These are phyloP conservation scores for Pelargonium cotyledonis DNA, from an alignment of 441 rosid species.

Conservation along the genomic window DNA sequence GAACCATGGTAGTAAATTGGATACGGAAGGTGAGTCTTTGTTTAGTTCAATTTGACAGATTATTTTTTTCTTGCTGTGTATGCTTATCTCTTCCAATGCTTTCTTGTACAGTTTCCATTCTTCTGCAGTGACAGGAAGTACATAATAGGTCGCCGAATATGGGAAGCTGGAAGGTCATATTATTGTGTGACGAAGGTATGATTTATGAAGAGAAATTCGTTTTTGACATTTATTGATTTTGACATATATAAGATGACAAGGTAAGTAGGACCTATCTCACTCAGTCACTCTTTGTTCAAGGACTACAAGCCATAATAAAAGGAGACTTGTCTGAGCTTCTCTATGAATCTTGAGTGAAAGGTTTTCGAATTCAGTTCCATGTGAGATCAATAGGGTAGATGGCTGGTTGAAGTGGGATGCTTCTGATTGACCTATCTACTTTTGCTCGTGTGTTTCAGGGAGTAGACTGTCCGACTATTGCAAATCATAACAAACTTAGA, in stretches of 20 bases:
- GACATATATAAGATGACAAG: too few species aligned
- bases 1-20: constrained; percentile 82
- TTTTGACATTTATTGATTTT: too few species aligned
- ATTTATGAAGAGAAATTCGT: not conserved
- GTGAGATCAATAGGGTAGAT: not conserved
- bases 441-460: constrained; percentile 45
- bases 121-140: constrained; percentile 93
- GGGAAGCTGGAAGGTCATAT: constrained; percentile 68
- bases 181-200: constrained; percentile 89
- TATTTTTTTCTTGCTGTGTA: not conserved
- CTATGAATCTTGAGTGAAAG: not conserved
- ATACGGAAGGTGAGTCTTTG: constrained; percentile 60
- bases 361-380: not conserved
- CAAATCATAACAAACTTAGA: constrained; percentile 66
- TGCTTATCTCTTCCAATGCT: constrained; percentile 11
- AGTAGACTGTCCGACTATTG: constrained; percentile 56
- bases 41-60: constrained; percentile 2
- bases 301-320: too few species aligned
- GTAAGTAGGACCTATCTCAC: too few species aligned
- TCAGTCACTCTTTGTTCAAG: too few species aligned
- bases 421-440: too few species aligned
- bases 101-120: constrained; percentile 69
- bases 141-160: constrained; percentile 80
- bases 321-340: too few species aligned
- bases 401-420: too few species aligned